A percentile compares a stretch with the other conserved stretches of the same genome.
These are phyloP conservation scores for Lasiodiplodia theobromae DNA, from an alignment of 2,329 filamentous ascomycete genomes.

Conservation along the genomic window DNA sequence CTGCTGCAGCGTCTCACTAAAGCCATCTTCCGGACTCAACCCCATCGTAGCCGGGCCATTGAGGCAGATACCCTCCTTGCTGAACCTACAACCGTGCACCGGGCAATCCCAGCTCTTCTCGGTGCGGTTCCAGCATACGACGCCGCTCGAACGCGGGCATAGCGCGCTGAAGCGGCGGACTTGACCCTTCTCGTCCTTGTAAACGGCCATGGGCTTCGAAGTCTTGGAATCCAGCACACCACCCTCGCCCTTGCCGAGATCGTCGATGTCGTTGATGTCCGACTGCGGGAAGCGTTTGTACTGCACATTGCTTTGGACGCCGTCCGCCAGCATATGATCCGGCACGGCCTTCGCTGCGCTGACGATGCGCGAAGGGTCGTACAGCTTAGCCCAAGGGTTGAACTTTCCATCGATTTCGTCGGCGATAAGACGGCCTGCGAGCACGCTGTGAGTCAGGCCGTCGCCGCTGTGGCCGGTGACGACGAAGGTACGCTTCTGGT, in stretches of 20 bases:
- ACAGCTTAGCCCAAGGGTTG: constrained; percentile 60
- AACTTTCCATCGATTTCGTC: constrained; percentile 60
- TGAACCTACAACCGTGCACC: constrained; percentile 53
- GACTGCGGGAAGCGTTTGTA: constrained; percentile 63
- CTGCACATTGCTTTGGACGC: constrained; percentile 62
- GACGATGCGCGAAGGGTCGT: constrained; percentile 57
- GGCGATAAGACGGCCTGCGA: constrained; percentile 61
- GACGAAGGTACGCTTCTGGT: constrained; percentile 59
- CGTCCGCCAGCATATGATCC: constrained; percentile 55
- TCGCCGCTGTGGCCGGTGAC: constrained; percentile 66
- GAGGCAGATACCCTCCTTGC: constrained; percentile 51
- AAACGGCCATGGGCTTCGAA: constrained; percentile 60
- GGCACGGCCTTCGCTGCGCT: constrained; percentile 56
- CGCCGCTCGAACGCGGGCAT: constrained; percentile 64
- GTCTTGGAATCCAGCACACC: constrained; percentile 60
- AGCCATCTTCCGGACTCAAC: constrained; percentile 43
- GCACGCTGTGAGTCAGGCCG: constrained; percentile 63
- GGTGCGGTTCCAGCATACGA: constrained; percentile 63
- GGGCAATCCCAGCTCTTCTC: constrained; percentile 66
- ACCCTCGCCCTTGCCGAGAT: constrained; percentile 57
- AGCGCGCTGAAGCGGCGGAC: constrained; percentile 61
- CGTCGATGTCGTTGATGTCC: constrained; percentile 65
- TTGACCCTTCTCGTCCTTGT: constrained; percentile 62
- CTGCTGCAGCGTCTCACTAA: constrained; percentile 37
- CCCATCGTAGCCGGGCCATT: constrained; percentile 51